Conservation (phyloP, 2,329 filamentous ascomycete genomes). For the Rhinocladiella similis region DNA sequence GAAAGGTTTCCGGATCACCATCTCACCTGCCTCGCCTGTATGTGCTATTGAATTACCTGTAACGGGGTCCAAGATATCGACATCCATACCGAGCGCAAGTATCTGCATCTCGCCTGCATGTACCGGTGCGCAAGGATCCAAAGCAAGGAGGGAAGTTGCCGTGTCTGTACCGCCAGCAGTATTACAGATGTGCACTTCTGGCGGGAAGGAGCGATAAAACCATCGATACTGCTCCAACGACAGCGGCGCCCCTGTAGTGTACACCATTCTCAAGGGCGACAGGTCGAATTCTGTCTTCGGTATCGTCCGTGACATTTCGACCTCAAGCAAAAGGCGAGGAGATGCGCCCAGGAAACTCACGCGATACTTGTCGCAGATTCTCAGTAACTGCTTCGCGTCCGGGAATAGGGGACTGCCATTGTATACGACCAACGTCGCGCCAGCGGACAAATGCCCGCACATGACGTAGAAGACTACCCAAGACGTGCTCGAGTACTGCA, state of each 20-base stretch:
- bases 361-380: conserved; percentile 38
- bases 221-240: conserved; percentile 46
- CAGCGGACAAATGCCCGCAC: conserved; percentile 44
- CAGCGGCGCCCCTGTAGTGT: conserved; percentile 48
- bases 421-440: conserved; percentile 45
- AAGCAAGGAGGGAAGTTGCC: conserved; percentile 46
- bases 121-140: conserved; percentile 44
- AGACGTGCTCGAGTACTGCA: conserved; percentile 49
- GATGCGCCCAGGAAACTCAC: conserved; percentile 47
- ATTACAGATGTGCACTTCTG: conserved; percentile 40
- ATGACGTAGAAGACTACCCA: conserved; percentile 52
- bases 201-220: conserved; percentile 45
- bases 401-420: conserved; percentile 47
- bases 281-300: conserved; percentile 37
- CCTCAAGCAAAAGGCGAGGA: conserved; percentile 47
- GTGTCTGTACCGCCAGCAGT: conserved; percentile 52
- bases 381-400: conserved; percentile 37
- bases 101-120: conserved; percentile 49
- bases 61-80: conserved; percentile 45
- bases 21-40: conserved; percentile 44
- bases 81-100: conserved; percentile 46
- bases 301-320: conserved; percentile 35
- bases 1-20: conserved; percentile 48
- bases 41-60: conserved; percentile 32
- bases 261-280: conserved; percentile 42